A percentile compares a stretch with the other conserved stretches of the same genome.
Conservation (phyloP, 805 yeast species). For the Saturnispora saitoi region DNA sequence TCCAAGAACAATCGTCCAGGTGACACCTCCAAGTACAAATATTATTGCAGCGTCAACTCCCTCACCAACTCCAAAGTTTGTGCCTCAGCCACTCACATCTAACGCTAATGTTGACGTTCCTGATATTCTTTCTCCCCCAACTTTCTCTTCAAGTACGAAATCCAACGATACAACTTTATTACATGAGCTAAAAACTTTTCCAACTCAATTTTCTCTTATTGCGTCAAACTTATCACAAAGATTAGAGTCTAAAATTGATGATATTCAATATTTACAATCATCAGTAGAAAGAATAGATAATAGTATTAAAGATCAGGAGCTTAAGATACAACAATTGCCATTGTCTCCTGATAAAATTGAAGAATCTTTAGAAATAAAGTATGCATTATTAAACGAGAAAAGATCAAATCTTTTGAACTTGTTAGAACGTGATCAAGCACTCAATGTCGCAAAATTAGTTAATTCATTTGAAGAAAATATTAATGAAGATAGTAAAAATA, state of each 20-base stretch:
- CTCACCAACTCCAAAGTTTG: not conserved
- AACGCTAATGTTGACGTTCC: not conserved
- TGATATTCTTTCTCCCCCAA: not conserved
- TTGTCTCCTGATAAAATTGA: slow-evolving; percentile 1
- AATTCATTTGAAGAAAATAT: slow-evolving; percentile 39
- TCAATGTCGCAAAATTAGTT: slow-evolving; percentile 48
- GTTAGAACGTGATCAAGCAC: slow-evolving; percentile 55
- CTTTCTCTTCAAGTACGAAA: not conserved
- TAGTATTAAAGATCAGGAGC: slow-evolving; percentile 13
- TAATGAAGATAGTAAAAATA: not conserved
- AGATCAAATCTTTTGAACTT: slow-evolving; percentile 30
- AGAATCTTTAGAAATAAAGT: not conserved
- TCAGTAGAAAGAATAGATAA: slow-evolving; percentile 8
- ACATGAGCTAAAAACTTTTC: slow-evolving; percentile 1
- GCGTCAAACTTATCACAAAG: not conserved
- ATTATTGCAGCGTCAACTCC: not conserved
- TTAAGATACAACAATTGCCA: not conserved
- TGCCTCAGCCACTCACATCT: not conserved
- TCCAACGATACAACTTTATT: not conserved
- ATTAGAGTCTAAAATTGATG: slow-evolving; percentile 5
- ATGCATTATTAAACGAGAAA: slow-evolving; percentile 18
- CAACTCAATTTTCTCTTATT: slow-evolving; percentile 1
- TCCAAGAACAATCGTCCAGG: slow-evolving; percentile 4
- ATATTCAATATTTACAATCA: slow-evolving; percentile 6
- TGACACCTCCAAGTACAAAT: slow-evolving; percentile 3